Conservation (phyloP, 2,329 filamentous ascomycete species). For the Thielaviopsis punctulata region DNA sequence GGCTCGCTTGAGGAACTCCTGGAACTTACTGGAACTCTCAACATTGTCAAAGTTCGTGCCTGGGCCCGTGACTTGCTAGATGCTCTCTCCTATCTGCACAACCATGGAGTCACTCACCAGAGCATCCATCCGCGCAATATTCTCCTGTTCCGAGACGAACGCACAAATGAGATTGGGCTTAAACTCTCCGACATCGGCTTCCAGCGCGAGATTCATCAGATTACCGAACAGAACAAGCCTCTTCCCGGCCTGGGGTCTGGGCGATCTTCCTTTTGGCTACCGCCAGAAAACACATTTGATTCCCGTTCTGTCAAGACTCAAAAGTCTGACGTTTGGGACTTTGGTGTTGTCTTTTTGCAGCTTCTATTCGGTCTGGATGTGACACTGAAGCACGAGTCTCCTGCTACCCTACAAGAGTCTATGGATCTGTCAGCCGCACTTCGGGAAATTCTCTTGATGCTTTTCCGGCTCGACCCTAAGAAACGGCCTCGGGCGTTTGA, state of each 20-base stretch:
- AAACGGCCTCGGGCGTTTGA: slow-evolving; percentile 74
- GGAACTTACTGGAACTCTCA: slow-evolving; percentile 57
- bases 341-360: slow-evolving; percentile 79
- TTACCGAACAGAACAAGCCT: slow-evolving; percentile 36
- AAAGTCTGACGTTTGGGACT: slow-evolving; percentile 89
- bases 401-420: slow-evolving; percentile 53
- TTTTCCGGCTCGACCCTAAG: slow-evolving; percentile 72
- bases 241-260: slow-evolving; percentile 39
- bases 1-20: slow-evolving; percentile 70
- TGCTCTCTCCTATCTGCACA: slow-evolving; percentile 73
- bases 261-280: slow-evolving; percentile 66
- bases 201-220: slow-evolving; percentile 47
- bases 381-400: slow-evolving; percentile 61
- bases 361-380: slow-evolving; percentile 82
- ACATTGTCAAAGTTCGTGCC: slow-evolving; percentile 58
- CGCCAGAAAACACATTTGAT: slow-evolving; percentile 54
- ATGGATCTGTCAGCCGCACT: slow-evolving; percentile 57
- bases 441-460: slow-evolving; percentile 61
- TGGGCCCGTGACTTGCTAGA: slow-evolving; percentile 90
- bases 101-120: slow-evolving; percentile 67
- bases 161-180: slow-evolving; percentile 49
- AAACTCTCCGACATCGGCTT: slow-evolving; percentile 62
- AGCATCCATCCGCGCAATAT: slow-evolving; percentile 68
- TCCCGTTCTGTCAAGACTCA: slow-evolving; percentile 46
- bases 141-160: slow-evolving; percentile 48